A percentile compares a stretch with the other conserved stretches of the same genome.
Evolutionary conservation across 345 rosid genomes (phyloP).

Genomic region (Schrenkiella parvula): DNA sequence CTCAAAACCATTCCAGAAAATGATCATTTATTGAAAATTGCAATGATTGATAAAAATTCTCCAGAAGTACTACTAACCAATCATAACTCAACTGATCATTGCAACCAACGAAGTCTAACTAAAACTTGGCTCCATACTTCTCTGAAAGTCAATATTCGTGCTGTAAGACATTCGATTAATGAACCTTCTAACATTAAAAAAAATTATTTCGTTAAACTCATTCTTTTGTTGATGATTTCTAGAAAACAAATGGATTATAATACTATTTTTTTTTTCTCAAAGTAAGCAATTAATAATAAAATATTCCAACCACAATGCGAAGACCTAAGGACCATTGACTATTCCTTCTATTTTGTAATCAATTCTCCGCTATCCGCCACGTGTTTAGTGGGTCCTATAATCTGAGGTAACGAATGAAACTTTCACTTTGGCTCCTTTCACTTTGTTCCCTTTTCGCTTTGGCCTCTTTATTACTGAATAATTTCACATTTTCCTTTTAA

Average conservation of each 20-base stretch:
- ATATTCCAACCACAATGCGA: not conserved
- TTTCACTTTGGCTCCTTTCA: not conserved
- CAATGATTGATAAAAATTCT: constrained; percentile 22
- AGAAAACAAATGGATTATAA: not conserved
- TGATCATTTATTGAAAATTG: no score
- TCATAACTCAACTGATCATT: constrained; percentile 25
- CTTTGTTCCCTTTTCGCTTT: no score
- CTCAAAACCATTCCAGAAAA: no score
- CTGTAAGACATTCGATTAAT: constrained; percentile 14
- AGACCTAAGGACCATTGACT: constrained; percentile 23
- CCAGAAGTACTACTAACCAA: constrained; percentile 13
- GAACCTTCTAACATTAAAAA: not conserved
- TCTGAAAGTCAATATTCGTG: not conserved
- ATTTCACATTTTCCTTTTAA: not conserved
- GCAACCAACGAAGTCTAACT: not conserved
- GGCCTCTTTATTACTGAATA: not conserved
- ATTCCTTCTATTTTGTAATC: constrained; percentile 12
- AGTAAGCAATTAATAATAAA: not conserved
- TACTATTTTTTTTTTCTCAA: not conserved
- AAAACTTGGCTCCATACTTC: not conserved
- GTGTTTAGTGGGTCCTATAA: not conserved
- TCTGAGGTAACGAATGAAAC: not conserved
- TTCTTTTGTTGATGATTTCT: not conserved
- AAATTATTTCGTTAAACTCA: not conserved
- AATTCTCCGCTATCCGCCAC: not conserved